These are phyloP conservation scores for Auricularia sp. DNA, from an alignment of 768 basidiomycete genomes.

Conservation along the genomic window DNA sequence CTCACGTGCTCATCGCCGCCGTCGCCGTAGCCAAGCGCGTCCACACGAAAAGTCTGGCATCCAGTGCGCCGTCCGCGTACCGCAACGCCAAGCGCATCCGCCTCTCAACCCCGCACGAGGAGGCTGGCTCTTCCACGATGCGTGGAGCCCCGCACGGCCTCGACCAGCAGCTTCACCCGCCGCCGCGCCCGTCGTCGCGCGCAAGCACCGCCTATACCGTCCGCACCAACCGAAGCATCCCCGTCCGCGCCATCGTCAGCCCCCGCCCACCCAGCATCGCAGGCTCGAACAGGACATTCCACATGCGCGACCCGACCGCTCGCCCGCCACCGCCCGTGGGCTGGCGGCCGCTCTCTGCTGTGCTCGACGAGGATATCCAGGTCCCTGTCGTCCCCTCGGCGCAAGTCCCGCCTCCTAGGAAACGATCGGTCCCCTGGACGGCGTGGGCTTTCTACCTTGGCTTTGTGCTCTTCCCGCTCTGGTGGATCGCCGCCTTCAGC, in stretches of 20 bases:
- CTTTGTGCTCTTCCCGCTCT: constrained; percentile 48
- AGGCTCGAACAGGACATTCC: constrained; percentile 37
- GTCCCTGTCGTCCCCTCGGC: constrained; percentile 12
- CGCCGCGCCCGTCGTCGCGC: not conserved
- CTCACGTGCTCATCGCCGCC: not conserved
- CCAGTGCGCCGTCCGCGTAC: not conserved
- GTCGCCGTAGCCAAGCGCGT: not conserved
- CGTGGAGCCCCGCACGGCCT: no score
- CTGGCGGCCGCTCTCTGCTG: constrained; percentile 44
- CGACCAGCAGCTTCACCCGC: not conserved
- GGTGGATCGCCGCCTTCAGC: constrained; percentile 54
- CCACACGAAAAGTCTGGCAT: not conserved
- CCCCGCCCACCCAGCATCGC: constrained; percentile 65
- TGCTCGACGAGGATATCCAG: constrained; percentile 32
- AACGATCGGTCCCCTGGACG: constrained; percentile 36
- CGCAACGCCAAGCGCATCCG: not conserved
- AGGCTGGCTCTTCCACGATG: not conserved
- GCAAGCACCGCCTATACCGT: not conserved
- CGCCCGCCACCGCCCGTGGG: constrained; percentile 40
- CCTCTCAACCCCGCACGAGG: not conserved
- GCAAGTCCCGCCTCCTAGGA: constrained; percentile 7
- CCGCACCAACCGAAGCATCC: constrained; percentile 28
- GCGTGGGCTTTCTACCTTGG: constrained; percentile 74
- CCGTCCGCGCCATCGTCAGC: constrained; percentile 65
- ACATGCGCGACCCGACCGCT: constrained; percentile 67